Conservation (phyloP, 345 rosid species). For the Salix arbutifolia region DNA sequence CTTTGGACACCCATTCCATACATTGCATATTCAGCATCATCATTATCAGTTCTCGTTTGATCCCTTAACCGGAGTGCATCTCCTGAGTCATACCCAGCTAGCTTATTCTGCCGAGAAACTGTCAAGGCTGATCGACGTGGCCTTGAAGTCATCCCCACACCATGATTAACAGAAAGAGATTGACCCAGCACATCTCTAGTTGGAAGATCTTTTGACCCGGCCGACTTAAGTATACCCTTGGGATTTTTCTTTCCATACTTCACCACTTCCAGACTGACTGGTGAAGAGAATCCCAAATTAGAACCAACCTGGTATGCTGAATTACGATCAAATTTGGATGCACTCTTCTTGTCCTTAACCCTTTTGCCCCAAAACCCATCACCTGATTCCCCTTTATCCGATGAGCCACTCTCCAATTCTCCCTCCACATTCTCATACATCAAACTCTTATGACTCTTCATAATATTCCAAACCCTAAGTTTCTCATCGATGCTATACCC, state of each 20-base stretch:
- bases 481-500: constrained; percentile 85
- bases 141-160: constrained; percentile 46
- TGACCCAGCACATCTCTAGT: constrained; percentile 34
- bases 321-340: constrained; percentile 37
- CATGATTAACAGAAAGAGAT: constrained; percentile 42
- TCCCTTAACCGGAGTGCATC: constrained; percentile 43
- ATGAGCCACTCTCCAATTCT: constrained; percentile 55
- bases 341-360: constrained; percentile 51
- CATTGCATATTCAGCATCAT: constrained; percentile 46
- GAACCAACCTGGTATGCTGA: constrained; percentile 40
- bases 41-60: constrained; percentile 37
- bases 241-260: constrained; percentile 59
- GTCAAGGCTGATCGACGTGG: constrained; percentile 35
- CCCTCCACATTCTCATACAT: constrained; percentile 63
- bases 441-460: constrained; percentile 79
- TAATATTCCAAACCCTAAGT: constrained; percentile 77
- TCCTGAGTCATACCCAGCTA: constrained; percentile 42
- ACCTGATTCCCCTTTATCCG: constrained; percentile 53
- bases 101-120: constrained; percentile 40
- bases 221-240: constrained; percentile 55
- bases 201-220: constrained; percentile 41
- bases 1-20: constrained; percentile 56
- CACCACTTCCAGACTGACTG: constrained; percentile 31
- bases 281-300: constrained; percentile 45
- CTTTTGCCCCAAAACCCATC: constrained; percentile 59